Conservation (phyloP, 352 stramenopile genomes). For the Phytopythium helicoides region DNA sequence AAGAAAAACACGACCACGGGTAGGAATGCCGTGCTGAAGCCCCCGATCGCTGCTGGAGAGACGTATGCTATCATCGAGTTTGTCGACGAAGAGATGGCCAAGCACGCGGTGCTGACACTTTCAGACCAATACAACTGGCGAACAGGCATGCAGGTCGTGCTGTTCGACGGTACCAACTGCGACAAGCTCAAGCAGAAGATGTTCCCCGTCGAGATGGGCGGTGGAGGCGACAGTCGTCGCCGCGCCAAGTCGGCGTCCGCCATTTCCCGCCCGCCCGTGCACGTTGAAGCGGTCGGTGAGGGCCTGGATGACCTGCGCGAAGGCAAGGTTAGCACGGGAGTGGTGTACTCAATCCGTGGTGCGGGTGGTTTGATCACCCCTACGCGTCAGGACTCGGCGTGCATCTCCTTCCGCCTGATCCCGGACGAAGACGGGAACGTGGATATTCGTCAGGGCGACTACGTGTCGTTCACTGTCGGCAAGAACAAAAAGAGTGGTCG, state of each 20-base stretch:
- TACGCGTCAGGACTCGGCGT: conserved; percentile 78
- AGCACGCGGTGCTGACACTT: conserved; percentile 84
- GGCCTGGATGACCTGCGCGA: conserved; percentile 81
- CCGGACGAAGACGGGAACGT: conserved; percentile 84
- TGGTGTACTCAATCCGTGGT: conserved; percentile 85
- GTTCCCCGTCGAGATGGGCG: conserved; percentile 78
- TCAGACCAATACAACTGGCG: conserved; percentile 89
- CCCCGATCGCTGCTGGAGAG: conserved; percentile 81
- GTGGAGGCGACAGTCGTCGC: conserved; percentile 53
- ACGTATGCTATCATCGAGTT: conserved; percentile 91
- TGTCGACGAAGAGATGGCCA: conserved; percentile 86
- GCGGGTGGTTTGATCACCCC: conserved; percentile 82
- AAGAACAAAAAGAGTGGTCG: conserved; percentile 90
- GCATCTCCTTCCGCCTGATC: conserved; percentile 87
- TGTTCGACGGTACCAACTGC: conserved; percentile 87
- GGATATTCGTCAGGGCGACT: conserved; percentile 82
- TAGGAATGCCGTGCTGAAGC: conserved; percentile 86
- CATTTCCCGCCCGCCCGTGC: conserved; percentile 59
- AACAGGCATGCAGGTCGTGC: conserved; percentile 84
- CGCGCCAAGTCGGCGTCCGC: conserved; percentile 79
- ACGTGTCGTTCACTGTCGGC: conserved; percentile 86
- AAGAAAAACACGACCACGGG: conserved; percentile 88
- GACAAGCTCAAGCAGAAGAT: conserved; percentile 90
- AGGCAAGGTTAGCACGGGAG: conserved; percentile 85
- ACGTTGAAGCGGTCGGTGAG: conserved; percentile 83